These are phyloP conservation scores for Bothriochloa decipiens DNA, from an alignment of 176 grass and related monocot species.

Conservation along the genomic window DNA sequence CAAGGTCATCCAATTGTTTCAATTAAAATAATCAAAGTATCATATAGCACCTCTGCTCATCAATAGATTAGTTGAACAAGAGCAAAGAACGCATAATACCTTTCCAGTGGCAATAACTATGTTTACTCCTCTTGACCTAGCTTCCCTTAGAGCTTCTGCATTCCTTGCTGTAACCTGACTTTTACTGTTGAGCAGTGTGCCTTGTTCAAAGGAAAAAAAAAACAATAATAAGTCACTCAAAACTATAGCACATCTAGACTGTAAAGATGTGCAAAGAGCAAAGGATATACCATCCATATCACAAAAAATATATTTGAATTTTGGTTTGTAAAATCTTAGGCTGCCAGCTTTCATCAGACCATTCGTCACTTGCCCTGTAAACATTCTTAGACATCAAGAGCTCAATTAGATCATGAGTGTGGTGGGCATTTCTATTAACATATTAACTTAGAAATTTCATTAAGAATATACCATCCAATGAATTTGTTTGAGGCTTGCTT, in stretches of 20 bases:
- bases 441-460: background rate
- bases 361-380: conserved; percentile 65
- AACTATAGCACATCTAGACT: conserved; percentile 28
- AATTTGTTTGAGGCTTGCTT: conserved; percentile 51
- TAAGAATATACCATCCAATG: conserved; percentile 59
- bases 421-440: conserved; percentile 36
- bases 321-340: conserved; percentile 94
- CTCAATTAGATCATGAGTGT: conserved; percentile 42
- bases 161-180: conserved; percentile 79
- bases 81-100: conserved; percentile 45
- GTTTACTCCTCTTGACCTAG: conserved; percentile 86
- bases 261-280: conserved; percentile 28
- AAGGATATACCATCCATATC: conserved; percentile 90
- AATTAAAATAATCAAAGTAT: conserved; percentile 1
- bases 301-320: conserved; percentile 95
- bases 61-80: conserved; percentile 2
- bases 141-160: conserved; percentile 89
- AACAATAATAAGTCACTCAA: conserved; percentile 10
- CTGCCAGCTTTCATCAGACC: conserved; percentile 64
- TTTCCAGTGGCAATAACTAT: conserved; percentile 97
- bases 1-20: background rate
- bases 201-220: conserved; percentile 48
- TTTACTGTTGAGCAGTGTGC: conserved; percentile 96
- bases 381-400: conserved; percentile 66
- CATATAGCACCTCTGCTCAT: background rate